phyloP scores from a whole-genome alignment of 139 green algal genomes.

The Auxenochlorella pyrenoidosa region DNA sequence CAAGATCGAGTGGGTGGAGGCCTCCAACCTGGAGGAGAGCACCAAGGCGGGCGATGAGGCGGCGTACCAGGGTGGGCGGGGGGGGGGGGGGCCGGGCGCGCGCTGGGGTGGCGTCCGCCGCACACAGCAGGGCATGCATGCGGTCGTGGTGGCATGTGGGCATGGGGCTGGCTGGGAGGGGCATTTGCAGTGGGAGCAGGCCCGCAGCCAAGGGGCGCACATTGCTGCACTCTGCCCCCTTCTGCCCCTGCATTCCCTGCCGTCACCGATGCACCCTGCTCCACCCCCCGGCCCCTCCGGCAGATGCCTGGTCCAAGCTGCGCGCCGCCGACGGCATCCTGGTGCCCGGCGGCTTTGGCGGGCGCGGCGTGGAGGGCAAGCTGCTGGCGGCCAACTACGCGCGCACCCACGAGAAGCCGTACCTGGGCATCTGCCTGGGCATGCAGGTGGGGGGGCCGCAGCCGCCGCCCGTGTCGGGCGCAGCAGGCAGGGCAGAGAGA shows the following conservation, averaged over 20 bases:
- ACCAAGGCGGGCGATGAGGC: constrained; percentile 58
- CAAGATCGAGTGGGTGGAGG: constrained; percentile 89
- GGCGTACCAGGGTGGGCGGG: constrained; percentile 58
- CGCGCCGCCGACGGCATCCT: constrained; percentile 88
- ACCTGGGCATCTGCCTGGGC: constrained; percentile 98
- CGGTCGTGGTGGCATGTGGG: neutral
- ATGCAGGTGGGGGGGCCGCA: constrained; percentile 83
- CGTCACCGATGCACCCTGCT: neutral
- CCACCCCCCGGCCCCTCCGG: neutral
- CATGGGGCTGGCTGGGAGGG: neutral
- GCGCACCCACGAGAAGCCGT: constrained; percentile 82
- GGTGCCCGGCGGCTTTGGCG: constrained; percentile 97
- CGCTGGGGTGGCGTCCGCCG: neutral
- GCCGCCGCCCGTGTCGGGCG: too few relatives aligned
- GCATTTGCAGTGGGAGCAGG: too few relatives aligned
- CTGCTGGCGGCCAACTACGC: constrained; percentile 93
- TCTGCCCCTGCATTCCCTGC: neutral
- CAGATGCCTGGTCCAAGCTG: constrained; percentile 61
- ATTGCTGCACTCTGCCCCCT: neutral
- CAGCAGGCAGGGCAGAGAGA: too few relatives aligned
- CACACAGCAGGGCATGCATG: neutral
- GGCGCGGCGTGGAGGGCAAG: constrained; percentile 94
- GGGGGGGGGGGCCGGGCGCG: neutral
- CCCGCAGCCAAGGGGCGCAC: too few relatives aligned
- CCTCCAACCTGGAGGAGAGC: constrained; percentile 82